Evolutionary conservation across 371 early-diverging fungal species (phyloP), one percentile per base, ranked within the genome.

Genomic region (Syncephalastrum sp.): DNA sequence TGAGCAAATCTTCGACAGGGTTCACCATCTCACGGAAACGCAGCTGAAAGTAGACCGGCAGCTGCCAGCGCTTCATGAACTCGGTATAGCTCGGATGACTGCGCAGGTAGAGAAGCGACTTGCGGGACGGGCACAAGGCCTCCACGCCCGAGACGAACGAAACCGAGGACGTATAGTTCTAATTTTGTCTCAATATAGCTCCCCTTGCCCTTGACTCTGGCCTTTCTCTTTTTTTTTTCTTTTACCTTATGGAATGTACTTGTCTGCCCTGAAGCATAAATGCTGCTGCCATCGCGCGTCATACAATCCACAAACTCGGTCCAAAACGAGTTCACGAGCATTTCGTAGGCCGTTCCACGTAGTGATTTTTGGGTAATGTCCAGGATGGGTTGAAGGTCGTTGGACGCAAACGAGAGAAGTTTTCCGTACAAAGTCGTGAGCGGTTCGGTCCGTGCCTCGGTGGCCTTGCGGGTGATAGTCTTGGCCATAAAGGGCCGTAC

Each of bases 31-130:
- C 84, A 27, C 81, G 77, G 52, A 82, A 84, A 76, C 91, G 65
- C 6, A 91, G 68, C 60, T 86, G 87, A 57, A 87, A 91, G 55
- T 93, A 93, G 1, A 89, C 83, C 0, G 80, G 67, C 0, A 91
- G 68, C 48, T 91, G 87, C 91, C 91, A 91, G 54, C 81, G 71
- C 53, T 82, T 87, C 81, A 90, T 83, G 58, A 90, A 90, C 5
- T 86, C 87, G 10, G 75, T 62, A 51, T 90, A 91, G 2, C 68
- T 65, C 2, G 81, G 68, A 65, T 86, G 86, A 6, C 64, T 68
- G 19, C 93, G 70, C 38, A 93, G 60, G 42, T 80, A 75, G 1
- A 75, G 44, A 17, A 90, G 57, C 1, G 82, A 76, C 42, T 74
- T 68, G 42, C 65, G 75, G 0, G 80, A 74, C 10, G 66, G 60